phyloP scores from a whole-genome alignment of 768 basidiomycete species.

The Lactifluus rugatus region DNA sequence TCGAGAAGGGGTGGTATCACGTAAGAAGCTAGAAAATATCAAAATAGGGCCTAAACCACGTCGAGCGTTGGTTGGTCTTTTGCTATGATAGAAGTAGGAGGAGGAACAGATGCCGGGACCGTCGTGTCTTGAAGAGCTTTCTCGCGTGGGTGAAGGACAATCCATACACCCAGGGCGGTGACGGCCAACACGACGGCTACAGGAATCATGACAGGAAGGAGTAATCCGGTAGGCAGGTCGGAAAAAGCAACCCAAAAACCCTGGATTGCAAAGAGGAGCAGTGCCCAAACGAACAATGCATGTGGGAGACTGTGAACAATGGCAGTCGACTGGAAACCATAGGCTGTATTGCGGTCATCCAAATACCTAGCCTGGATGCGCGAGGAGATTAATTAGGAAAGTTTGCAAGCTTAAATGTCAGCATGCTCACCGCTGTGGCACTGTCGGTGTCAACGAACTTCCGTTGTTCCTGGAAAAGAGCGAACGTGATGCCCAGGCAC shows the following conservation, averaged over 20 bases:
- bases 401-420: not conserved
- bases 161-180: not conserved
- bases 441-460: not conserved
- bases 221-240: not conserved
- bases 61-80: not conserved
- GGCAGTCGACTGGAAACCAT: slow-evolving; percentile 10
- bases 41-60: not conserved
- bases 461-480: slow-evolving; percentile 1
- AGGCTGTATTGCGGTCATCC: not conserved
- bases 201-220: not conserved
- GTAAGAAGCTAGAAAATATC: not conserved
- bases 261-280: slow-evolving; percentile 2
- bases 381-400: not conserved
- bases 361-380: not conserved
- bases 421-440: not conserved
- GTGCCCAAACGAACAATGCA: slow-evolving; percentile 1
- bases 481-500: not conserved
- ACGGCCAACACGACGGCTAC: not conserved
- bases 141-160: not conserved
- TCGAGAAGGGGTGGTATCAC: too few relatives aligned
- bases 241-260: slow-evolving; percentile 9
- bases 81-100: not conserved
- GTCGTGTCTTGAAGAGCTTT: not conserved
- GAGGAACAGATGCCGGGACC: not conserved
- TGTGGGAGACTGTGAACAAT: slow-evolving; percentile 8